Evolutionary conservation across 257 asterid species (phyloP), one percentile per base, ranked within the genome.

Genomic region (Agastache rugosa): DNA sequence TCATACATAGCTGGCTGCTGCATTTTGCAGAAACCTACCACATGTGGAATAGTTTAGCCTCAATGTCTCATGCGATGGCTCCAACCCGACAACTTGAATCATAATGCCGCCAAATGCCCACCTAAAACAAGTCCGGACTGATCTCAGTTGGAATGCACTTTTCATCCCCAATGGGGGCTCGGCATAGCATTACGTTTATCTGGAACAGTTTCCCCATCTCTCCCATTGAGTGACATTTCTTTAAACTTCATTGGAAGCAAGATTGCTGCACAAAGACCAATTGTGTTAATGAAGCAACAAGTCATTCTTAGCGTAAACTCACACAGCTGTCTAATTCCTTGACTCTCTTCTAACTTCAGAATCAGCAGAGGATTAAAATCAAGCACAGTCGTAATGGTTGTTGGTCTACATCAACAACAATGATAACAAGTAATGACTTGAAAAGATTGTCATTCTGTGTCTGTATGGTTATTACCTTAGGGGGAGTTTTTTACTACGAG

Each of bases 1-100:
- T 22, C n/a, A 20, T 23, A 56, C 16, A 48, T 48, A 48, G 55
- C 55, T 48, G 20, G 55, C 35, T 56, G 35, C 29, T 20, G 62
- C 63, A 14, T 16, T 51, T 53, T 53, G 59, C 59, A 53, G 59
- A 12, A 59, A 59, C 65, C 41, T 59, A 59, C 65, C 42, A 59
- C 42, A 27, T 59, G 65, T 27, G n/a, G n/a, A n/a, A n/a, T n/a
- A n/a, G 14, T 53, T 17, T 53, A 5, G 59, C 29, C 59, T 53
- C 5, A 17, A 8, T 19, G 29, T 53, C 60, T 3, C 16, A 6
- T 53, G 2, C 11, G 59, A 6, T 19, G 27, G 59, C 59, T 1
- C 59, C 25, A 8, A 22, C 63, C 19, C 63, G 1, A 12, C 63
- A 25, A 25, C 63, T 56, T 23, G 35, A 34, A 58, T 23, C 37